Evolutionary conservation across 75 land plant genomes (phyloP), one percentile per base, ranked within the genome.

Genomic region (Adiantum capillusveneris): DNA sequence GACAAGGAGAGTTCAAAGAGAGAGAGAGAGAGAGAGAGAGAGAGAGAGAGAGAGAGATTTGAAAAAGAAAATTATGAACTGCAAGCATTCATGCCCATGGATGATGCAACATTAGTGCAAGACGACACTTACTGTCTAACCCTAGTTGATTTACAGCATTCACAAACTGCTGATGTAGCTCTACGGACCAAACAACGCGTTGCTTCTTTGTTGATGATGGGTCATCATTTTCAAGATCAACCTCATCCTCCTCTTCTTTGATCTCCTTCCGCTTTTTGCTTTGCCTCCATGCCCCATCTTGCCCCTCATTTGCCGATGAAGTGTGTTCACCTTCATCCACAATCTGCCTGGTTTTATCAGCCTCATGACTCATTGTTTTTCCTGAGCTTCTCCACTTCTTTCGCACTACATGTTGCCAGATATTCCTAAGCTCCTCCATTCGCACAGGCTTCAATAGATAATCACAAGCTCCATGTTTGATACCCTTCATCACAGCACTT

Each of bases 321-420:
- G 82, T 63, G 55, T 79, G 73, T 55, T 88, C 89, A 24, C 58
- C 70, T 30, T 85, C 88, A 16, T 82, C 86, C 16, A 43, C 26
- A 25, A 13, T 46, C 22, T 66, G 71, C 41, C 30, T 75, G 31
- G 65, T 66, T 61, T 63, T 65, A 31, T 87, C 82, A 61, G 77
- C 84, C 29, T 82, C 88, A 24, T 60, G 29, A 52, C 75, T 79
- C 7, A 65, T 69, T 1, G 78, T 61, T n/a, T 49, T 81, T 58
- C 81, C 81, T 34, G 70, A 24, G 2, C 71, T 79, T 51, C 68
- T 75, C 55, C 62, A 56, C 45, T 70, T 80, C 58, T 69, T 82
- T 60, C 96, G 39, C 11, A 90, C 60, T 16, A 90, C 90, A 72
- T 90, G 96, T 56, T 90, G 96, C 96, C 96, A 90, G 25, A 90